Evolutionary conservation across 352 stramenopile species (phyloP).

Genomic region (Phytophthora constricta): DNA sequence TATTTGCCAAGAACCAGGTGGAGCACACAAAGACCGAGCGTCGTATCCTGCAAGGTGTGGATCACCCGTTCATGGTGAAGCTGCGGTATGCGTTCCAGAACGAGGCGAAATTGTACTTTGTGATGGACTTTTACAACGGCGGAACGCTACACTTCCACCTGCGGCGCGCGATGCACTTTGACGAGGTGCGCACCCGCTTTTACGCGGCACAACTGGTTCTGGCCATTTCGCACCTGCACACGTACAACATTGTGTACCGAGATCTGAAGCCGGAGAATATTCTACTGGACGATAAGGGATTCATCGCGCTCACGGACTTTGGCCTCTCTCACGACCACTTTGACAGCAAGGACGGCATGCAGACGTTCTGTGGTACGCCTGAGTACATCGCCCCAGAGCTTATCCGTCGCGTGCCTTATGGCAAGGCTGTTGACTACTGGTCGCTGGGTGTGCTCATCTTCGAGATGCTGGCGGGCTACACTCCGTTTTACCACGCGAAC

Average conservation of each 20-base stretch:
- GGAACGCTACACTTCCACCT: slow-evolving; percentile 87
- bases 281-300: slow-evolving; percentile 83
- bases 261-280: slow-evolving; percentile 91
- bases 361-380: slow-evolving; percentile 86
- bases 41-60: slow-evolving; percentile 83
- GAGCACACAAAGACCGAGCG: slow-evolving; percentile 93
- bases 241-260: slow-evolving; percentile 87
- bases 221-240: slow-evolving; percentile 83
- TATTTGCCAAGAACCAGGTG: slow-evolving; percentile 91
- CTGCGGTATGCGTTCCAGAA: slow-evolving; percentile 90
- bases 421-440: slow-evolving; percentile 90
- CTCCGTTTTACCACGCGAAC: slow-evolving; percentile 82
- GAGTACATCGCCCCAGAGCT: slow-evolving; percentile 89
- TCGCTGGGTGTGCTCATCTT: slow-evolving; percentile 86
- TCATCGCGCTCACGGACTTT: slow-evolving; percentile 90
- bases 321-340: slow-evolving; percentile 84
- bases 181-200: slow-evolving; percentile 68
- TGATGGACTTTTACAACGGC: slow-evolving; percentile 92
- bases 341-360: slow-evolving; percentile 77
- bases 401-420: slow-evolving; percentile 76
- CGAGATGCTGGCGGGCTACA: slow-evolving; percentile 84
- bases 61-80: slow-evolving; percentile 89
- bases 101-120: slow-evolving; percentile 85
- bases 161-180: slow-evolving; percentile 71
- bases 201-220: slow-evolving; percentile 88